Conservation (phyloP, 371 early-diverging fungal species). For the Circinella umbellata region DNA sequence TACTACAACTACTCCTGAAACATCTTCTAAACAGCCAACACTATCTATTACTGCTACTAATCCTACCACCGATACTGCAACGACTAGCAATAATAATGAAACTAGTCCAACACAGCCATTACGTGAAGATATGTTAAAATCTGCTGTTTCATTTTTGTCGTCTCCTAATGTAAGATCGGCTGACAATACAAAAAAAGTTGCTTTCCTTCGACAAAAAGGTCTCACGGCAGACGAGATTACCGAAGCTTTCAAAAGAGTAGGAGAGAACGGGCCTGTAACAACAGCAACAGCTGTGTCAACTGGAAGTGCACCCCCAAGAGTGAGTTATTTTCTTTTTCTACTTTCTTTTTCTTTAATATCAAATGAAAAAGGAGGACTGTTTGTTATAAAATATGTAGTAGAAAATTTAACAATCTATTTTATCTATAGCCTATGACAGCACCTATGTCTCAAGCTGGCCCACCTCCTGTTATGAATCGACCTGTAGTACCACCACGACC, state of each 20-base stretch:
- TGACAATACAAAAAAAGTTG: slow-evolving; percentile 61
- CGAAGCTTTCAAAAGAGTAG: slow-evolving; percentile 51
- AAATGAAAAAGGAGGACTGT: background rate
- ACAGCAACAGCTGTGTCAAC: background rate
- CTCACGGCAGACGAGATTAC: slow-evolving; percentile 63
- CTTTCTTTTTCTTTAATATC: background rate
- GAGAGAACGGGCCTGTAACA: slow-evolving; percentile 15
- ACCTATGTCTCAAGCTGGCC: slow-evolving; percentile 2
- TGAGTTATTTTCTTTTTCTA: background rate
- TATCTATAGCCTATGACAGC: background rate
- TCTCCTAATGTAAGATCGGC: slow-evolving; percentile 63
- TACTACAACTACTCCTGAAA: slow-evolving; percentile 1
- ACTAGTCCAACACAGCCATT: slow-evolving; percentile 23
- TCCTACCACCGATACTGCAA: background rate
- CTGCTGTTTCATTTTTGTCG: slow-evolving; percentile 62
- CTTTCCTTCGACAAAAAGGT: slow-evolving; percentile 67
- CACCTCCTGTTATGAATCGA: slow-evolving; percentile 14
- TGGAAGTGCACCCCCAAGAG: slow-evolving; percentile 1
- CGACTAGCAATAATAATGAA: background rate
- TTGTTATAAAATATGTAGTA: no score
- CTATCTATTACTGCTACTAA: background rate
- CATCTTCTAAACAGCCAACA: slow-evolving; percentile 26
- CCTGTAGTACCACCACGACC: slow-evolving; percentile 21
- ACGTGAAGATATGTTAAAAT: slow-evolving; percentile 60
- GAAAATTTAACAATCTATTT: no score